These are phyloP conservation scores for grape (Vitis vinifera) DNA, from an alignment of 164 flowering plant species.

Conservation along the genomic window DNA sequence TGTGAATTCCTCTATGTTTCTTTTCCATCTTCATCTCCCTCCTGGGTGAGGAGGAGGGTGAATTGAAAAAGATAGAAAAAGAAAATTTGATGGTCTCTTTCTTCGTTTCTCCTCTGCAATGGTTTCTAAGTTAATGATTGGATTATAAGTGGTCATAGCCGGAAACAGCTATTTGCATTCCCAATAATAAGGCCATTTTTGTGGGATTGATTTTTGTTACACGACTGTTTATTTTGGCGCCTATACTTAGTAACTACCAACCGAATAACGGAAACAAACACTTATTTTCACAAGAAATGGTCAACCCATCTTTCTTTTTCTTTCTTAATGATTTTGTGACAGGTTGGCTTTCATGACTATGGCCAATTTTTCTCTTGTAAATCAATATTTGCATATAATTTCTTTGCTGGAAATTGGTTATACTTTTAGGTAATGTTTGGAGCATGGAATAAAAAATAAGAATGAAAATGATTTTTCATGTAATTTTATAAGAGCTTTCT, in stretches of 20 bases:
- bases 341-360: too few relatives aligned
- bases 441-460: too few relatives aligned
- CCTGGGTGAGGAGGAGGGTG: constrained; percentile 22
- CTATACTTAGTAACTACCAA: neutral
- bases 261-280: neutral
- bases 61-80: neutral
- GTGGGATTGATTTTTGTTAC: constrained; percentile 8
- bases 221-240: neutral
- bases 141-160: constrained; percentile 13
- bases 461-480: too few relatives aligned
- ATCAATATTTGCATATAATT: too few relatives aligned
- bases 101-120: neutral
- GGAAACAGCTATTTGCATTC: neutral
- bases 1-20: constrained; percentile 13
- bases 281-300: constrained; percentile 2
- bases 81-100: neutral
- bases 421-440: too few relatives aligned
- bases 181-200: constrained; percentile 11
- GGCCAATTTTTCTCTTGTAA: too few relatives aligned
- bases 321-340: neutral
- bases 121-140: neutral
- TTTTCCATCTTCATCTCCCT: constrained; percentile 41
- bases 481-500: too few relatives aligned
- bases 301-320: constrained; percentile 4
- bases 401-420: too few relatives aligned